Evolutionary conservation across 495 filamentous ascomycete genomes (phyloP).

Genomic region (Hyaloscypha bicolor): DNA sequence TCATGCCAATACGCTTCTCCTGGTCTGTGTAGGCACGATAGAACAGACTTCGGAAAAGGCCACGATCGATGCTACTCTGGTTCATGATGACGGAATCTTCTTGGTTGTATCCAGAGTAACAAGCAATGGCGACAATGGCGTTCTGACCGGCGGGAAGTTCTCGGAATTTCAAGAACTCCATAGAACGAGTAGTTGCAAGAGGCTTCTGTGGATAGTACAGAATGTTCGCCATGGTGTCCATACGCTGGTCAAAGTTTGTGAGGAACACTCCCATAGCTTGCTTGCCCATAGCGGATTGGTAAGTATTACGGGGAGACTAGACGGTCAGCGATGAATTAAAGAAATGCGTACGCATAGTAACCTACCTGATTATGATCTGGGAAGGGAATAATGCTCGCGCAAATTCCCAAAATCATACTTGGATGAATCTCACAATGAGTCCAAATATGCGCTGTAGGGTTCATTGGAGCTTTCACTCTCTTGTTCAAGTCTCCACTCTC

Average conservation of each 20-base stretch:
- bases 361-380: constrained; percentile 93
- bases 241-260: constrained; percentile 91
- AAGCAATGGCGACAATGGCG: constrained; percentile 95
- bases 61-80: constrained; percentile 96
- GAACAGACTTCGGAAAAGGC: constrained; percentile 96
- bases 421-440: constrained; percentile 99
- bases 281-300: constrained; percentile 99
- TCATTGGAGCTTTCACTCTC: constrained; percentile 82
- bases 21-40: constrained; percentile 95
- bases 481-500: constrained; percentile 57
- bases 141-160: constrained; percentile 98
- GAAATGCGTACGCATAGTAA: constrained; percentile 19
- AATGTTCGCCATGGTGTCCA: constrained; percentile 99
- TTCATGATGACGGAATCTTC: constrained; percentile 99
- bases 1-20: constrained; percentile 91
- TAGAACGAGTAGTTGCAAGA: constrained; percentile 90
- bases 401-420: constrained; percentile 97
- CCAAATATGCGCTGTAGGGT: constrained; percentile 80
- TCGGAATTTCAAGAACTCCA: constrained; percentile 98
- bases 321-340: constrained; percentile 19
- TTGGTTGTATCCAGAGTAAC: constrained; percentile 99
- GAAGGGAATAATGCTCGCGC: constrained; percentile 99
- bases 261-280: constrained; percentile 99
- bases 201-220: constrained; percentile 99
- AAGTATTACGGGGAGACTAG: constrained; percentile 94